A percentile compares a stretch with the other conserved stretches of the same genome.
These are phyloP conservation scores for Colletotrichum godetiae DNA, from an alignment of 2,329 filamentous ascomycete species.

Conservation along the genomic window DNA sequence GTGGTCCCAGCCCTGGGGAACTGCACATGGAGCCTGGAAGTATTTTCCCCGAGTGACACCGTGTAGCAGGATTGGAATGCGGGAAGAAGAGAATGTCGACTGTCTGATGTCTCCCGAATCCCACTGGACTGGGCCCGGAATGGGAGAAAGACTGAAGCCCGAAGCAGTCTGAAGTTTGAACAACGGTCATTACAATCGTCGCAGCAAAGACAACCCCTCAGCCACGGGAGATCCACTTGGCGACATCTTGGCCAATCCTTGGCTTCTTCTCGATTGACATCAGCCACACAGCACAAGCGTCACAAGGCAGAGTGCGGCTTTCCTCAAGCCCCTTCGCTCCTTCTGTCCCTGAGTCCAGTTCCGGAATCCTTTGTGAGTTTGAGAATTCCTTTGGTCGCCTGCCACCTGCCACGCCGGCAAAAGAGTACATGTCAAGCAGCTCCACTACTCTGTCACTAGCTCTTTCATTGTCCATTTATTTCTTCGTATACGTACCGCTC, in stretches of 20 bases:
- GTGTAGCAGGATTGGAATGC: neutral
- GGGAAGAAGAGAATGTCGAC: neutral
- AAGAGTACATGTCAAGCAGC: neutral
- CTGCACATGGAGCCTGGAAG: neutral
- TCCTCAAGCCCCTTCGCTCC: neutral
- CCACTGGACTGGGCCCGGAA: neutral
- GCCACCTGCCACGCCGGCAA: neutral
- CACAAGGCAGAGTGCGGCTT: neutral
- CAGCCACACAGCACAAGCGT: slow-evolving; percentile 11
- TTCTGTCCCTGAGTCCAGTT: neutral
- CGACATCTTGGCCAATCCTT: slow-evolving; percentile 9
- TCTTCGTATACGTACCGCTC: too few relatives aligned
- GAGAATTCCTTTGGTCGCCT: neutral
- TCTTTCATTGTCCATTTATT: neutral
- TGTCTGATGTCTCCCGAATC: neutral
- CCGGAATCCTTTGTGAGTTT: neutral
- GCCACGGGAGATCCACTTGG: neutral
- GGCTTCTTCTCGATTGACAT: neutral
- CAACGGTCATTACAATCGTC: neutral
- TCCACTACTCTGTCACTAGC: neutral
- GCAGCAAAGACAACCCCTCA: neutral
- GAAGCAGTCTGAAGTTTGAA: neutral
- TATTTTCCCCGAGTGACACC: neutral
- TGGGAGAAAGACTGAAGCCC: neutral
- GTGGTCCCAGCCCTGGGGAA: neutral